A percentile compares a stretch with the other conserved stretches of the same genome.
These are phyloP conservation scores for Phytophthora constricta DNA, from an alignment of 352 stramenopile genomes.

Conservation along the genomic window DNA sequence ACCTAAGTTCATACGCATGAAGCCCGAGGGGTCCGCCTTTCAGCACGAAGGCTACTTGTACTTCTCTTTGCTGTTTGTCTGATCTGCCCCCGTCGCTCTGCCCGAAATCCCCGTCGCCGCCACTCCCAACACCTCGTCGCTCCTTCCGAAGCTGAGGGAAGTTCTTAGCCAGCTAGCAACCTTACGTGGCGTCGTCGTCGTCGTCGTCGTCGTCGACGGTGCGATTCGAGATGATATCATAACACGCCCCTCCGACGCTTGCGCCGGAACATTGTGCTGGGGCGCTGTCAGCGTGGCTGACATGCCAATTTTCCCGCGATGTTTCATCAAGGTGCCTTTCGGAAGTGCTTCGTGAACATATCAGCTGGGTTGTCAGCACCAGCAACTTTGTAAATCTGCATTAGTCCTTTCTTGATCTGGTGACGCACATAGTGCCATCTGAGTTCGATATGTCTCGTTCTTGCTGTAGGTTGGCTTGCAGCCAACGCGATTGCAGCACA, in stretches of 20 bases:
- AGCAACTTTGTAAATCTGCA: not conserved
- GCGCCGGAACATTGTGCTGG: not conserved
- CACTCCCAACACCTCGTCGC: too few species aligned
- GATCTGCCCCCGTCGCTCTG: too few species aligned
- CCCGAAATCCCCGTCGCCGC: too few species aligned
- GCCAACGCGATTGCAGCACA: constrained; percentile 10
- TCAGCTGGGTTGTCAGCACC: not conserved
- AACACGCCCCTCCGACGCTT: not conserved
- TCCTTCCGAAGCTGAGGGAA: too few species aligned
- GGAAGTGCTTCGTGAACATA: not conserved
- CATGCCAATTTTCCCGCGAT: not conserved
- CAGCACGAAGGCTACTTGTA: too few species aligned
- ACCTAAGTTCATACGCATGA: too few species aligned
- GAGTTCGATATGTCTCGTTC: constrained; percentile 7
- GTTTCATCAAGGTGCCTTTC: not conserved
- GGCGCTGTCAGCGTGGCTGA: not conserved
- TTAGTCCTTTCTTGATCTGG: not conserved
- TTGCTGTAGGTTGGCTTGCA: constrained; percentile 11
- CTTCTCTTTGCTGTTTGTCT: too few species aligned
- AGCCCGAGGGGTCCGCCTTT: too few species aligned
- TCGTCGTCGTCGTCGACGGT: too few species aligned
- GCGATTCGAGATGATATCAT: too few species aligned
- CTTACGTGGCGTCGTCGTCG: too few species aligned
- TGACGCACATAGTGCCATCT: not conserved
- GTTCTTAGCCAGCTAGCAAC: too few species aligned